Evolutionary conservation across 192 early-diverging fungal genomes (phyloP), one percentile per base, ranked within the genome.

Genomic region (Podila horticola): DNA sequence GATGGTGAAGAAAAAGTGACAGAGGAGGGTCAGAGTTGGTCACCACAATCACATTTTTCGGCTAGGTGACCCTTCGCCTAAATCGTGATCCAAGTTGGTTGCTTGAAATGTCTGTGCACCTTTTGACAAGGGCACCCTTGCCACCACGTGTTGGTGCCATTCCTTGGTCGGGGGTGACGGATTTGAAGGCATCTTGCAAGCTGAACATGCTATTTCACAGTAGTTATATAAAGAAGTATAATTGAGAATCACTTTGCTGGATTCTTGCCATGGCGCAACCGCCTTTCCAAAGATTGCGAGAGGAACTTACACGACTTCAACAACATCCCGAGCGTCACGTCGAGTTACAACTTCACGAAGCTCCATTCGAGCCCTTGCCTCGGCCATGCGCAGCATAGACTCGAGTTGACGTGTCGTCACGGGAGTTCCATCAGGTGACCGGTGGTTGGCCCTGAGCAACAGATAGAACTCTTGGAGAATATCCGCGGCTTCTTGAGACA

Each of bases 401-500:
- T 96, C 95, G 3, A 96, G 85, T 73, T 96, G 94, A 26, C 93
- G 79, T 0, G 93, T 94, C 9, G 95, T 96, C 51, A 96, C 95
- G 1, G 92, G 88, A 13, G 90, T 93, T 61, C 90, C 89, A 75
- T 92, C 91, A 5, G 90, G 79, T 20, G 86, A 85, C 4, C 89
- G 90, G 79, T 92, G 89, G 63, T 82, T 87, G 58, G 79, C 72
- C 34, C 93, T 84, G 49, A 95, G 85, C 61, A 88, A 88, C 24
- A 94, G 45, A 62, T 95, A 95, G 64, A 93, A 95, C n/a, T 88
- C 76, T 70, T 94, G 92, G 29, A 95, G 82, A 9, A 82, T 85
- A 8, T 61, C 49, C 8, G 85, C 88, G 2, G 93, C 93, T 31
- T 85, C 93, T 7, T 60, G 66, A 5, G 91, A 89, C 34, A 94